Conservation (phyloP, 805 yeast species). For the Myxozyma neglecta region DNA sequence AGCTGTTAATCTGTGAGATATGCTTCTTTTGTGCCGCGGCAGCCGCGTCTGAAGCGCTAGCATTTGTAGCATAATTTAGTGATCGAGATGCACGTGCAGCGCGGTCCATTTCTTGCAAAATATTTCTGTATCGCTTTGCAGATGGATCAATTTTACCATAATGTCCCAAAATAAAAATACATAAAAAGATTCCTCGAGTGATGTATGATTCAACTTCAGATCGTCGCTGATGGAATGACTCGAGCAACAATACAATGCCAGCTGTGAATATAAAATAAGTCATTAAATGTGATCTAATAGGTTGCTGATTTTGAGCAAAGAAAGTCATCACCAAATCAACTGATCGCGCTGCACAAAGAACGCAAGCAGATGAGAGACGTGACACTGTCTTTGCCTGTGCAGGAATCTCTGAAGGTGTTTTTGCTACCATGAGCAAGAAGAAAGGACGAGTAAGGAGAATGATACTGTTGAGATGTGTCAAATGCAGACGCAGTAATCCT, state of each 20-base stretch:
- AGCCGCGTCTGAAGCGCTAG: constrained; percentile 1
- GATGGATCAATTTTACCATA: constrained; percentile 32
- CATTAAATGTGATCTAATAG: constrained; percentile 30
- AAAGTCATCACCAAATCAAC: constrained; percentile 32
- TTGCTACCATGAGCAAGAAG: constrained; percentile 31
- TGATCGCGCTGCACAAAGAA: constrained; percentile 30
- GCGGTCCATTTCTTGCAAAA: constrained; percentile 31
- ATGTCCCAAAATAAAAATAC: constrained; percentile 30
- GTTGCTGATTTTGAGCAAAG: constrained; percentile 31
- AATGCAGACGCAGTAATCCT: constrained; percentile 29
- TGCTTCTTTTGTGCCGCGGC: constrained; percentile 13
- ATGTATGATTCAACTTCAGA: constrained; percentile 32
- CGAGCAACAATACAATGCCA: constrained; percentile 27
- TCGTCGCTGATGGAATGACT: constrained; percentile 30
- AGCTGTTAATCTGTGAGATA: constrained; percentile 27
- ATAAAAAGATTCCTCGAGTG: constrained; percentile 30
- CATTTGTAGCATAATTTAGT: constrained; percentile 10
- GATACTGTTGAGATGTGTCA: constrained; percentile 34
- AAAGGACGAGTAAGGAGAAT: constrained; percentile 34
- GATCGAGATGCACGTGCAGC: constrained; percentile 33
- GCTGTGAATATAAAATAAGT: constrained; percentile 31
- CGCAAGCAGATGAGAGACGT: constrained; percentile 29
- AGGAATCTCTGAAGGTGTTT: constrained; percentile 22
- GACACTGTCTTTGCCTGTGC: constrained; percentile 27
- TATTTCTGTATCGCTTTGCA: constrained; percentile 29